phyloP scores from a whole-genome alignment of 2,329 filamentous ascomycete species.

The Sclerotinia minor region DNA sequence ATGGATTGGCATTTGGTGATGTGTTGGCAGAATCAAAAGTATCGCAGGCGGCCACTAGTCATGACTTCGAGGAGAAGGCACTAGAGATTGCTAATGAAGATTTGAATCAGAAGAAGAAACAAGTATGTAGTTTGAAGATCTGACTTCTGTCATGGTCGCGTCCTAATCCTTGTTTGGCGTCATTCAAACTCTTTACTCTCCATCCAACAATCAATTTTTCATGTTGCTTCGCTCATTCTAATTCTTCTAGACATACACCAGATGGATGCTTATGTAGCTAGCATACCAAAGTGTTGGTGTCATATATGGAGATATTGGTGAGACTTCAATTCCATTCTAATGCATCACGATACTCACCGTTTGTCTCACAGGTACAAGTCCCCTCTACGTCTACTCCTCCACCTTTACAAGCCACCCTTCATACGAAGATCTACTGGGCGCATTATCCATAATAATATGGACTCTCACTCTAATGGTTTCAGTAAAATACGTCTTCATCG shows the following conservation, averaged over 20 bases:
- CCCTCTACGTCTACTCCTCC: slow-evolving; percentile 71
- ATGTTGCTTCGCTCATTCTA: neutral
- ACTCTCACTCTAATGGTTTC: slow-evolving; percentile 68
- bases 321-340: slow-evolving; percentile 31
- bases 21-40: slow-evolving; percentile 26
- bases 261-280: slow-evolving; percentile 46
- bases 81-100: slow-evolving; percentile 35
- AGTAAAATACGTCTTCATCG: slow-evolving; percentile 66
- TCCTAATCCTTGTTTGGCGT: neutral
- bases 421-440: slow-evolving; percentile 61
- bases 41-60: slow-evolving; percentile 30
- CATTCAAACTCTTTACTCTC: neutral
- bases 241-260: slow-evolving; percentile 32
- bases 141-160: neutral
- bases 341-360: neutral
- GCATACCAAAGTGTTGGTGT: slow-evolving; percentile 66
- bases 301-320: slow-evolving; percentile 70
- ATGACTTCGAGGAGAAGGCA: slow-evolving; percentile 35
- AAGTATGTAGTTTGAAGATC: slow-evolving; percentile 29
- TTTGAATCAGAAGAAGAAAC: slow-evolving; percentile 39
- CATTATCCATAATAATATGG: slow-evolving; percentile 69
- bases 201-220: neutral
- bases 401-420: slow-evolving; percentile 59
- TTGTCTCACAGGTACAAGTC: slow-evolving; percentile 47
- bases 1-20: slow-evolving; percentile 21